phyloP scores from a whole-genome alignment of 371 early-diverging fungal genomes.

The Neoconidiobolus thromboides region DNA sequence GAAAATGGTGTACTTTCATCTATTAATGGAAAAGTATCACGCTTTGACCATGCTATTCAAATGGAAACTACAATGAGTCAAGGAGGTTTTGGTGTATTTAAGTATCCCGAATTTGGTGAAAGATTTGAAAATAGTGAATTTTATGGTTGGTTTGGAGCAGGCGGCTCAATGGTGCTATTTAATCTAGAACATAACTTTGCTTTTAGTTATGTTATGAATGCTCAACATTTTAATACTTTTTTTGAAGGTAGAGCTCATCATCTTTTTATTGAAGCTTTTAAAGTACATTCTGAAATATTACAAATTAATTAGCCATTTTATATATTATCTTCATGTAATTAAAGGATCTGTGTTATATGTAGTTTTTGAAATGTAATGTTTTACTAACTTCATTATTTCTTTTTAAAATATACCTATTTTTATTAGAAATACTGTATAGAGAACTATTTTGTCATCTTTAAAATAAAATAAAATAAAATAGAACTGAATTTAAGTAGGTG shows the following conservation, averaged over 20 bases:
- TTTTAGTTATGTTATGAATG: constrained; percentile 30
- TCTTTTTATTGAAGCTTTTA: neutral
- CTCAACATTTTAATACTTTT: constrained; percentile 6
- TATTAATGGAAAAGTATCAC: neutral
- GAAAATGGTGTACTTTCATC: neutral
- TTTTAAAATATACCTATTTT: too few relatives aligned
- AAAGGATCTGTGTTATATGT: too few relatives aligned
- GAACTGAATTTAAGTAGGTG: too few relatives aligned
- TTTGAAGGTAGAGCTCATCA: constrained; percentile 3
- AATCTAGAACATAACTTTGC: constrained; percentile 27
- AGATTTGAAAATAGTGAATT: constrained; percentile 8
- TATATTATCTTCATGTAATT: too few relatives aligned
- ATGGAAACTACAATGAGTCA: neutral
- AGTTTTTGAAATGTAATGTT: too few relatives aligned
- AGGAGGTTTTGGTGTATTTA: neutral
- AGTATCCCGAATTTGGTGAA: neutral
- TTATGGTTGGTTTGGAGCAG: constrained; percentile 32
- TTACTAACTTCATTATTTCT: too few relatives aligned
- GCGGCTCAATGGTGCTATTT: constrained; percentile 33
- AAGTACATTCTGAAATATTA: neutral
- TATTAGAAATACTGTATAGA: too few relatives aligned
- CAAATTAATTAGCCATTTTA: too few relatives aligned
- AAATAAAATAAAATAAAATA: too few relatives aligned
- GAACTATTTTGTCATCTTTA: too few relatives aligned
- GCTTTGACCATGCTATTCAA: neutral